Evolutionary conservation across 495 filamentous ascomycete species (phyloP).

Genomic region (Xylaria palmicola): DNA sequence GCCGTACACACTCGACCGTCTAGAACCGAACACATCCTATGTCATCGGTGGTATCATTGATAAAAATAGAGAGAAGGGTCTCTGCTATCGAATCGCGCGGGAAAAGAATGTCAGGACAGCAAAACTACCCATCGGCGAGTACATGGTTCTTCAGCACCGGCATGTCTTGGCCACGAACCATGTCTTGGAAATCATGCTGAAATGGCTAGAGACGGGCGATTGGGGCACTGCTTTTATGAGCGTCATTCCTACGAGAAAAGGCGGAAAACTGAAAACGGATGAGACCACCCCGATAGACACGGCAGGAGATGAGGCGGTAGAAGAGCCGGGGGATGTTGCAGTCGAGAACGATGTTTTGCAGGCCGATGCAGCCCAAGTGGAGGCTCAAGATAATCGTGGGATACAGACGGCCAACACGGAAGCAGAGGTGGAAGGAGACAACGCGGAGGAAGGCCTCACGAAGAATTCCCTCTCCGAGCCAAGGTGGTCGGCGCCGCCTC

Average conservation of each 20-base stretch:
- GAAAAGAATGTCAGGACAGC: constrained; percentile 78
- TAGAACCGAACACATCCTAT: constrained; percentile 84
- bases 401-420: background rate
- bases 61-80: constrained; percentile 88
- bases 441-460: constrained; percentile 28
- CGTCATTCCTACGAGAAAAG: constrained; percentile 83
- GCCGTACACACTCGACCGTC: constrained; percentile 69
- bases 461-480: constrained; percentile 21
- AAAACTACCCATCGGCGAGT: constrained; percentile 88
- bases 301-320: constrained; percentile 23
- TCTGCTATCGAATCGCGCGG: constrained; percentile 81
- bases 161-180: constrained; percentile 89
- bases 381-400: background rate
- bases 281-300: constrained; percentile 24
- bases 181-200: constrained; percentile 92
- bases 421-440: constrained; percentile 30
- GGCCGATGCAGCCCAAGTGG: background rate
- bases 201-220: constrained; percentile 82
- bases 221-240: constrained; percentile 88
- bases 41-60: constrained; percentile 95
- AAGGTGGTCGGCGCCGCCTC: constrained; percentile 16
- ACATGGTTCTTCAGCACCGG: constrained; percentile 81
- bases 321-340: background rate
- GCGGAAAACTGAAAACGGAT: constrained; percentile 54
- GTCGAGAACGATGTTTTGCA: background rate